Evolutionary conservation across 1,284 basidiomycete species (phyloP), one percentile per base, ranked within the genome.

Genomic region (Cryptococcus floricola): DNA sequence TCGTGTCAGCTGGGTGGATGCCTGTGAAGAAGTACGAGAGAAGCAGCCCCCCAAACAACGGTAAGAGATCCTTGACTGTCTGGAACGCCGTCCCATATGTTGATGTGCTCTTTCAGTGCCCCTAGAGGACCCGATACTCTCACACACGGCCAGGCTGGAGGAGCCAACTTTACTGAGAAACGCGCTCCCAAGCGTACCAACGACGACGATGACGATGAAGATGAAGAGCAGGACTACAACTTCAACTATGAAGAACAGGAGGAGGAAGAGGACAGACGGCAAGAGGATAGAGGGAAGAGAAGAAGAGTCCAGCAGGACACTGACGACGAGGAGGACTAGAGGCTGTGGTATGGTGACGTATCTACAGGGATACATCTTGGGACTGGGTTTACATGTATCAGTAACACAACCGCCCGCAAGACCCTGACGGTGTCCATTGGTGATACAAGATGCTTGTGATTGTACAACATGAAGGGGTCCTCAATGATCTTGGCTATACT

Each of bases 191-290:
- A 16, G 56, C 56, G 9, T 54, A 50, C 13, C 54, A 61, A 60
- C n/a, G 58, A 63, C 16, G 60, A 49, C 52, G 59, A 44, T 25
- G 64, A 55, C 38, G 54, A 60, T 14, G 56, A 57, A 18, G 59
- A 56, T 44, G 54, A 49, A 56, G 42, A 56, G 54, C 46, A 46
- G 54, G 53, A 34, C 28, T 47, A 47, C 16, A 48, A 46, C 52
- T 45, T 47, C 31, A 39, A 80, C 28, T 83, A 88, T 69, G 87
- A 89, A 67, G 80, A 82, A 63, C 58, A 52, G 19, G 60, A 64
- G 23, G 60, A 59, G 23, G 62, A 57, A 12, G 45, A 44, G 9
- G 58, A 56, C 9, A 61, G 48, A 39, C 48, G 34, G 48, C n/a
- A 61, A n/a, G 51, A 53, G 16, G 57, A 57, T 6, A 53, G 55